phyloP scores from a whole-genome alignment of 2,329 filamentous ascomycete genomes.

The Eutypa lata region DNA sequence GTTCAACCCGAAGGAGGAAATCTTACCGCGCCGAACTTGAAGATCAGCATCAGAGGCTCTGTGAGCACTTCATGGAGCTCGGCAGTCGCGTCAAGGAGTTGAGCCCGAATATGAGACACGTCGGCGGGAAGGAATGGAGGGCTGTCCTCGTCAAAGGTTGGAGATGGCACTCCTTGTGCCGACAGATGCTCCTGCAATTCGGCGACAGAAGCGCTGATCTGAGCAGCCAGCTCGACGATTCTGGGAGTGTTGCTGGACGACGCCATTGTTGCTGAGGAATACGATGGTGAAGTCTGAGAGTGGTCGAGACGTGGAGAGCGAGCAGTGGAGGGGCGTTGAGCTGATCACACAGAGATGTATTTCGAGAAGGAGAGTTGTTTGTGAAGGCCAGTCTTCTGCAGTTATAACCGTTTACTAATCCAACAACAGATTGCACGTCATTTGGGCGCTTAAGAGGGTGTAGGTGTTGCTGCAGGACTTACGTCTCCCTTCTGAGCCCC shows the following conservation, averaged over 20 bases:
- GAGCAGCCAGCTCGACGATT: constrained; percentile 8
- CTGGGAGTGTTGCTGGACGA: background rate
- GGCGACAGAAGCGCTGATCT: constrained; percentile 5
- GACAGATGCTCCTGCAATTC: constrained; percentile 7
- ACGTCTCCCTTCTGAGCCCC: no score
- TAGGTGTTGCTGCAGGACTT: no score
- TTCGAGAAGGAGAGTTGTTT: no score
- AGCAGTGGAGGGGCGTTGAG: no score
- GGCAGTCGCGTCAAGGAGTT: constrained; percentile 17
- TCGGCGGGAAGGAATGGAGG: constrained; percentile 10
- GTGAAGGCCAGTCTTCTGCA: no score
- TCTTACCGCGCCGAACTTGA: constrained; percentile 14
- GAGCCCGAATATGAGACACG: constrained; percentile 10
- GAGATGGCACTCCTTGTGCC: constrained; percentile 11
- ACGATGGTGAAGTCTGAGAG: background rate
- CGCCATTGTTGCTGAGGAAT: constrained; percentile 7
- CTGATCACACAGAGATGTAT: no score
- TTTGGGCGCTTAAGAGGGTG: no score
- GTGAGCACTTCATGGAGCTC: constrained; percentile 33
- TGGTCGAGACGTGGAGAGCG: no score
- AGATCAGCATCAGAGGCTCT: constrained; percentile 44
- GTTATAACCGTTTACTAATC: no score
- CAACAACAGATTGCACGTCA: no score
- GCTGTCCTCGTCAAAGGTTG: constrained; percentile 14
- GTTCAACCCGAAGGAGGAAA: background rate